phyloP scores from a whole-genome alignment of 768 basidiomycete genomes.

The Lactarius pseudohatsudake region DNA sequence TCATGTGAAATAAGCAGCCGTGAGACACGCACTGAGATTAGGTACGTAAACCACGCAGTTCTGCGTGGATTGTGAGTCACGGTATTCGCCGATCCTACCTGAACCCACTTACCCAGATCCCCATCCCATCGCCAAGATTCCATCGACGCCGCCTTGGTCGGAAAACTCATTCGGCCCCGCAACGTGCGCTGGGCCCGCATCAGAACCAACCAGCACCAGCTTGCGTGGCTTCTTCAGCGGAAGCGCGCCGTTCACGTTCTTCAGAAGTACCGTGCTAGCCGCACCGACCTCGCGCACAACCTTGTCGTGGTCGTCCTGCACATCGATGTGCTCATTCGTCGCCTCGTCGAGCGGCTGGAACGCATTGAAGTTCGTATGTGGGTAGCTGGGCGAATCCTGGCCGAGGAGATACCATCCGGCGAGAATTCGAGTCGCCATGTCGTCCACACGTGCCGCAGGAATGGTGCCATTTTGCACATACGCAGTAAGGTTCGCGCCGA shows the following conservation, averaged over 20 bases:
- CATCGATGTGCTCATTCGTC: slow-evolving; percentile 63
- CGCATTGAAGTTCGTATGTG: slow-evolving; percentile 69
- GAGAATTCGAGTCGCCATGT: slow-evolving; percentile 82
- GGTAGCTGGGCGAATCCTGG: slow-evolving; percentile 64
- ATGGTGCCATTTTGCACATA: slow-evolving; percentile 75
- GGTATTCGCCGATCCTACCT: slow-evolving; percentile 6
- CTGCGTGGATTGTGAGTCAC: slow-evolving; percentile 33
- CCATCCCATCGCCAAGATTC: slow-evolving; percentile 90
- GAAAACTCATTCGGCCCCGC: slow-evolving; percentile 50
- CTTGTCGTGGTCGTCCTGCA: slow-evolving; percentile 65
- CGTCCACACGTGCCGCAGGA: slow-evolving; percentile 60
- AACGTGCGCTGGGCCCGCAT: slow-evolving; percentile 43
- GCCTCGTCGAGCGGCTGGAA: slow-evolving; percentile 51
- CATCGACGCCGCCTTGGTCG: slow-evolving; percentile 46
- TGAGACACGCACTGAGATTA: slow-evolving; percentile 57
- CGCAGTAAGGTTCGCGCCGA: slow-evolving; percentile 64
- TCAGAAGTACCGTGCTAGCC: slow-evolving; percentile 72
- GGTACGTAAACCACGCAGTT: slow-evolving; percentile 75
- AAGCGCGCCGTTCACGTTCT: slow-evolving; percentile 59
- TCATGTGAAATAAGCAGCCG: not conserved
- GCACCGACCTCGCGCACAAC: slow-evolving; percentile 73
- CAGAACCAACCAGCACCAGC: slow-evolving; percentile 60
- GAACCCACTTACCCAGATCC: slow-evolving; percentile 60
- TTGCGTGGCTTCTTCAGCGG: slow-evolving; percentile 60
- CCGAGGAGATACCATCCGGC: slow-evolving; percentile 66